Evolutionary conservation across 2,329 filamentous ascomycete species (phyloP).

Genomic region (Thelonectria rubi): DNA sequence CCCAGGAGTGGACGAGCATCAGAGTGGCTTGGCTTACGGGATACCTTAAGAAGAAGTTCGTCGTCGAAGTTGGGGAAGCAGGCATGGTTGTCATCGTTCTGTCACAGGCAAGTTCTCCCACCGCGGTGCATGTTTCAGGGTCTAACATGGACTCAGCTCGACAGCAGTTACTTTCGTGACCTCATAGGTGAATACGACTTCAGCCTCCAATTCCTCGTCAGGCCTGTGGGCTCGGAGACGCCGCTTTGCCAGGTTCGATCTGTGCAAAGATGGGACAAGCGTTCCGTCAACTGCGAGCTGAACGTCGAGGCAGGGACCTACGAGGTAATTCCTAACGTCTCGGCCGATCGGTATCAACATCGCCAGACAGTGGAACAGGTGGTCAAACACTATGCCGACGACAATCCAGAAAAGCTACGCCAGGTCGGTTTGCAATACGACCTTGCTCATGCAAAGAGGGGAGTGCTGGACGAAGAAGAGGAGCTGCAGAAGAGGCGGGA

Average conservation of each 20-base stretch:
- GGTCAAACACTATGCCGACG: constrained; percentile 57
- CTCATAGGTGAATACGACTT: constrained; percentile 57
- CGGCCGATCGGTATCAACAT: constrained; percentile 57
- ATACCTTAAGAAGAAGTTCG: constrained; percentile 56
- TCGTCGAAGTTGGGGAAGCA: constrained; percentile 52
- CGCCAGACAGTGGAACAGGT: constrained; percentile 65
- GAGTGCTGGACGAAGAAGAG: constrained; percentile 60
- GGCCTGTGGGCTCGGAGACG: constrained; percentile 27
- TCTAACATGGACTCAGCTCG: constrained; percentile 47
- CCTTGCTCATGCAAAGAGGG: constrained; percentile 67
- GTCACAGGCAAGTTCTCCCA: constrained; percentile 44
- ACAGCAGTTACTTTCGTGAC: constrained; percentile 56
- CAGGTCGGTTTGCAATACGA: constrained; percentile 68
- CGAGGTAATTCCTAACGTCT: constrained; percentile 74
- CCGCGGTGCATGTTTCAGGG: not conserved
- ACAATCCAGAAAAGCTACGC: constrained; percentile 70
- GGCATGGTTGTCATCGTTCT: constrained; percentile 56
- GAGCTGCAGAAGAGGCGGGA: constrained; percentile 42
- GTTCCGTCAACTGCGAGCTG: constrained; percentile 77
- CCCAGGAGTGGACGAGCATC: constrained; percentile 55
- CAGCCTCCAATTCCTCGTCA: constrained; percentile 55
- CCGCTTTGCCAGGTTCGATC: constrained; percentile 37
- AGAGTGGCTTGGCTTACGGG: constrained; percentile 56
- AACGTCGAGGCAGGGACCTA: constrained; percentile 74
- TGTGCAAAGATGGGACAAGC: constrained; percentile 55